phyloP scores from a whole-genome alignment of 176 grass and related monocot genomes.

The Triticum turgidum region DNA sequence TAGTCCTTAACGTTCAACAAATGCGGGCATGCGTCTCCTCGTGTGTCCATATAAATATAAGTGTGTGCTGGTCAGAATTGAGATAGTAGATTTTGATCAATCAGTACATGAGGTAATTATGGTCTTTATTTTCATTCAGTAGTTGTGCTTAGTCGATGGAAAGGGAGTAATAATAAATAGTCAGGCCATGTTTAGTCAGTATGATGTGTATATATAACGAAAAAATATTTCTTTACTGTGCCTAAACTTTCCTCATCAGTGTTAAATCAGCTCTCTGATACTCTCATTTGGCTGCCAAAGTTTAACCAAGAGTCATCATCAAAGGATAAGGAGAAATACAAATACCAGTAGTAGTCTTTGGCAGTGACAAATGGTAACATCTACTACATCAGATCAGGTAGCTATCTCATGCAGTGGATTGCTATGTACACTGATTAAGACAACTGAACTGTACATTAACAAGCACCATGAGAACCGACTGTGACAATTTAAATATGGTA shows the following conservation, averaged over 20 bases:
- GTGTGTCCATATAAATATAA: too few relatives aligned
- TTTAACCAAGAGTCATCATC: not conserved
- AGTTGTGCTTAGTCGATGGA: not conserved
- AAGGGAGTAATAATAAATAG: not conserved
- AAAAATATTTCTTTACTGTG: not conserved
- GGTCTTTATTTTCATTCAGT: not conserved
- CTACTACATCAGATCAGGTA: not conserved
- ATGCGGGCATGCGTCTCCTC: too few relatives aligned
- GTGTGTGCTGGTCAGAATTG: too few relatives aligned
- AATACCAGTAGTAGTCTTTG: not conserved
- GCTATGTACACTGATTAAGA: not conserved
- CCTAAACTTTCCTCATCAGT: not conserved
- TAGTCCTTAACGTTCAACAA: too few relatives aligned
- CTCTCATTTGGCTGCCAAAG: not conserved
- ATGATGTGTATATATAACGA: too few relatives aligned
- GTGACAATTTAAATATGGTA: not conserved
- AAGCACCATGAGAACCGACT: not conserved
- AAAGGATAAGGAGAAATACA: not conserved
- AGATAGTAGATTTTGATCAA: not conserved
- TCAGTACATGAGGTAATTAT: not conserved
- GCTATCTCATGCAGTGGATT: slow-evolving; percentile 5
- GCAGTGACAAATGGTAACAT: not conserved
- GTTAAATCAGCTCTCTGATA: not conserved
- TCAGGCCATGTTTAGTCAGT: not conserved
- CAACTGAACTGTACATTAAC: not conserved